Base-by-base conservation (phyloP, 768 basidiomycete species). In the Boletus vermiculosoides region DNA sequence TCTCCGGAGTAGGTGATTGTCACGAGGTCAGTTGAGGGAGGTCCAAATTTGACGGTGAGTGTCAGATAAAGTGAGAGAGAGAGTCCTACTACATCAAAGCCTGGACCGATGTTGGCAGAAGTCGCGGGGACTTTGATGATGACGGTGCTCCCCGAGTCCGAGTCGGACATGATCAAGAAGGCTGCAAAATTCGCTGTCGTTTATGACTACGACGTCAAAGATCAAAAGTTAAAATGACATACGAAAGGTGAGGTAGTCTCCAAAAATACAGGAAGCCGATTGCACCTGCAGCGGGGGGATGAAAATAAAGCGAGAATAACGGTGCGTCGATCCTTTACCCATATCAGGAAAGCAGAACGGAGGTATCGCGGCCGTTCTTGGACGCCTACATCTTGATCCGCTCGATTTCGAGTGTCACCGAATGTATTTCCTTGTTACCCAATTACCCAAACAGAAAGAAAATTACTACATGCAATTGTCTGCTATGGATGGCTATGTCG, bases 51-150 rank as follows among this genome's bases (percentile, higher is more conserved):
- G 64, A 94, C 87, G 46, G 80, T 80, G 66, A 98, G 80, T 16
- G 84, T 87, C 63, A 98, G 83, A 63, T 87, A 81, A 31, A 97
- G 83, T 1, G 92, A 93, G 23, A 98, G 85, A 0, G 96, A 95
- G 60, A 99, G 87, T n/a, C 97, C 97, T 62, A 98, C 94, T 60
- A 98, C 97, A 72, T 99, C 97, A 74, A 99, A 99, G 25, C 96
- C 96, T 40, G 96, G 96, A 3, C 96, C 96, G 68, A 99, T 94
- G 78, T 99, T 99, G 62, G 96, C 96, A 60, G 95, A 94, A 2
- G 96, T 98, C n/a, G 94, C 94, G 11, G 96, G 96, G 51, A 98
- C 89, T 60, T 80, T 83, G 73, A 99, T 92, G 37, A 77, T 80
- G 74, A 94, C 83, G 12, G 65, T 49, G n/a, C 41, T 53, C 50